Conservation (phyloP, 2,329 filamentous ascomycete species). For the Colletotrichum sp. region DNA sequence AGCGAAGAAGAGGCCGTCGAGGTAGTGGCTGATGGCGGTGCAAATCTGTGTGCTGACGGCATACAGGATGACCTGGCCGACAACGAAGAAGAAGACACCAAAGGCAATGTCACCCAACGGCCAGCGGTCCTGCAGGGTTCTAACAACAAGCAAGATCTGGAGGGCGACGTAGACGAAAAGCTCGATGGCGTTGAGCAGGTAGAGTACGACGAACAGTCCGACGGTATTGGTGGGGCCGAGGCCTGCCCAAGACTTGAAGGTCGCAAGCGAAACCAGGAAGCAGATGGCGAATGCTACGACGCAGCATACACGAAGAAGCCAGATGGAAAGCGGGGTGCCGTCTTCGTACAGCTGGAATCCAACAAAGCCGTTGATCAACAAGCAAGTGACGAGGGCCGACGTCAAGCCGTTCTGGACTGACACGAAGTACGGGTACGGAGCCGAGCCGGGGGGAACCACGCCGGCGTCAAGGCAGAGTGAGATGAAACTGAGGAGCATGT, state of each 20-base stretch:
- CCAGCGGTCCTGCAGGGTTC: conserved; percentile 95
- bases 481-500: conserved; percentile 86
- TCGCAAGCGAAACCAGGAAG: conserved; percentile 86
- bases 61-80: conserved; percentile 92
- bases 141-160: conserved; percentile 86
- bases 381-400: conserved; percentile 84
- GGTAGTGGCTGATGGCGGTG: conserved; percentile 83
- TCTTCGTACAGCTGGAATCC: conserved; percentile 99
- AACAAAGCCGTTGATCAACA: conserved; percentile 97
- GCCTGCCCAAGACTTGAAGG: conserved; percentile 91
- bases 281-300: conserved; percentile 83
- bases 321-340: conserved; percentile 90
- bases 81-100: conserved; percentile 88
- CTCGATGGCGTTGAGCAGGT: conserved; percentile 88
- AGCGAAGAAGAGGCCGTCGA: conserved; percentile 93
- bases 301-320: conserved; percentile 84
- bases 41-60: conserved; percentile 88
- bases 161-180: conserved; percentile 84
- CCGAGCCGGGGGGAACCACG: conserved; percentile 83
- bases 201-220: conserved; percentile 89
- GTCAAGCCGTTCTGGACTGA: conserved; percentile 84
- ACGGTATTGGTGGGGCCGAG: conserved; percentile 84
- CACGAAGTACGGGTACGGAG: conserved; percentile 88
- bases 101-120: conserved; percentile 91
- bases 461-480: conserved; percentile 93